Base-by-base conservation (phyloP, 73 alveolate genomes). In the Blepharisma japonicum region DNA sequence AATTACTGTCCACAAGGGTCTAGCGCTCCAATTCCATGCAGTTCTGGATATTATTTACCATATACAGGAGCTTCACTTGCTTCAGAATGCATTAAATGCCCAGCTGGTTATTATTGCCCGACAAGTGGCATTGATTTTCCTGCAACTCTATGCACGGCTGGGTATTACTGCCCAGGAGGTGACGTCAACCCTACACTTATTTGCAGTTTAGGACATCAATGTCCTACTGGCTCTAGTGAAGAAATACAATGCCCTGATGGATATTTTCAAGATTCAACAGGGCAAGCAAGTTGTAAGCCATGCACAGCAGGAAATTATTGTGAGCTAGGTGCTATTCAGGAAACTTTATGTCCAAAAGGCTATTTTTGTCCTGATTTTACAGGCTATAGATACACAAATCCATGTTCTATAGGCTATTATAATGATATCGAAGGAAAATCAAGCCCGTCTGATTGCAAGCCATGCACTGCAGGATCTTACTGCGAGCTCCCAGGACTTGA, bases 321-420 rank as follows among this genome's bases (percentile, higher is more conserved):
- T 68, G 72, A 39, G 7, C 45, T 45, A 74, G 87, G 87, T 32
- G 45, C 71, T 61, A 46, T n/a, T 8, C n/a, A 11, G 27, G 70
- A 71, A 21, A 49, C 67, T 20, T 48, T 48, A 47, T 89, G 95
- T 68, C 91, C 87, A 8, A 81, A 56, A 3, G 95, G 95, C 55
- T 77, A 68, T 47, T 89, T 81, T 71, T 89, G 95, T 78, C 88
- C 88, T 23, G 67, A 82, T 25, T 23, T 23, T 25, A 6, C 77
- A 7, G 85, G 91, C 25, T 74, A 86, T 18, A 68, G 77, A 6
- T 81, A 86, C 55, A 68, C 88, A n/a, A 39, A 71, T 23, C 96
- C 97, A 7, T 91, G 97, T 67, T 82, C 91, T 8, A 68, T 71
- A 6, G 97, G 97, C 7, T 85, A 95, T 6, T 91, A 70, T 72